Evolutionary conservation across 176 grass and related monocot genomes (phyloP).

Genomic region (Paspalum vaginatum): DNA sequence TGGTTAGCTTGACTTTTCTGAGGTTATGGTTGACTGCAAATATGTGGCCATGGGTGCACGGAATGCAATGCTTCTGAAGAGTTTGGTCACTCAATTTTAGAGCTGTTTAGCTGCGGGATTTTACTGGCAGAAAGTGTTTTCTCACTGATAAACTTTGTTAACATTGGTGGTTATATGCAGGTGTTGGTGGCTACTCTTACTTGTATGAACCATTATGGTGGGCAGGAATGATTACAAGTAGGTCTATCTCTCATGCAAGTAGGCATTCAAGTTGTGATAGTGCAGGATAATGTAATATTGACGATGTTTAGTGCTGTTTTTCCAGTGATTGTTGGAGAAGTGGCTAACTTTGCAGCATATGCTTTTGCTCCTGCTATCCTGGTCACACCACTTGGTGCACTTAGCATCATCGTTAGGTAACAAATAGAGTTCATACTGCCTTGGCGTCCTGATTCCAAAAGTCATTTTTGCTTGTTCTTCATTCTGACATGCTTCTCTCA

Average conservation of each 20-base stretch:
- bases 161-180: constrained; percentile 53
- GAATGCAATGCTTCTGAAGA: background rate
- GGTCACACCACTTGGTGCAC: constrained; percentile 94
- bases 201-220: constrained; percentile 96
- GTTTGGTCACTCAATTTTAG: background rate
- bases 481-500: constrained; percentile 33
- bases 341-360: constrained; percentile 96
- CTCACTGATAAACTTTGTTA: background rate
- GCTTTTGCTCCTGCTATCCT: constrained; percentile 99
- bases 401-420: constrained; percentile 96
- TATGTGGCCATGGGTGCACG: background rate
- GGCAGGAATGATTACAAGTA: constrained; percentile 97
- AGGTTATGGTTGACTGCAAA: constrained; percentile 12
- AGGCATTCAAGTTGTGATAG: constrained; percentile 15
- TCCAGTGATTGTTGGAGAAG: constrained; percentile 96
- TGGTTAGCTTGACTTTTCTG: background rate
- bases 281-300: constrained; percentile 40
- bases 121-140: constrained; percentile 4
- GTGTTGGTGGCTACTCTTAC: constrained; percentile 94
- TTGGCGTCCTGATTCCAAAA: constrained; percentile 3
- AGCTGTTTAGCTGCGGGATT: background rate
- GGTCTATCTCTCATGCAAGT: constrained; percentile 36
- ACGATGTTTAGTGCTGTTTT: constrained; percentile 30
- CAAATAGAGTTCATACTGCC: background rate
- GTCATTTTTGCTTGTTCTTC: background rate